A percentile compares a stretch with the other conserved stretches of the same genome.
Conservation (phyloP, 2,329 filamentous ascomycete genomes). For the Pestalotiopsis sp. region DNA sequence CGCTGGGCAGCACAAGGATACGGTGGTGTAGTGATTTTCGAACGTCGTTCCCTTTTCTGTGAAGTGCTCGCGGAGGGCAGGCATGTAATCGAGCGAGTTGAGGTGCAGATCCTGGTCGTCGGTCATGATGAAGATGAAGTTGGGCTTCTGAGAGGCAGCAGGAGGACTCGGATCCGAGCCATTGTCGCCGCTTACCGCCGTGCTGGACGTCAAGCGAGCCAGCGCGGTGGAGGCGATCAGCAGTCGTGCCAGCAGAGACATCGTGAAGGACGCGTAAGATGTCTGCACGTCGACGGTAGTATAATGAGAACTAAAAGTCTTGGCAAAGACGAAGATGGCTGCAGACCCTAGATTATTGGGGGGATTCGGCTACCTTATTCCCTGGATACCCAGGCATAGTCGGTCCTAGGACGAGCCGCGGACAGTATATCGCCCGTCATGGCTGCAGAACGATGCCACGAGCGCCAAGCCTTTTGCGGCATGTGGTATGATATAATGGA, state of each 20-base stretch:
- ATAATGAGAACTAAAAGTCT: not conserved
- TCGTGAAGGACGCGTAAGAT: slow-evolving; percentile 1
- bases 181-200: not conserved
- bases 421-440: not conserved
- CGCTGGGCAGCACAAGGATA: slow-evolving; percentile 60
- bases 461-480: not conserved
- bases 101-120: slow-evolving; percentile 65
- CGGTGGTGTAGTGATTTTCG: slow-evolving; percentile 59
- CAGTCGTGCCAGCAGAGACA: not conserved
- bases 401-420: not conserved
- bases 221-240: not conserved
- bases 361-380: not conserved
- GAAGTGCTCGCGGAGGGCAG: slow-evolving; percentile 52
- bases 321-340: slow-evolving; percentile 1
- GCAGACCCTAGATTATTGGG: not conserved
- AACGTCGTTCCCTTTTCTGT: slow-evolving; percentile 56
- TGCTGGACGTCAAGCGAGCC: not conserved
- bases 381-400: not conserved
- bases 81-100: slow-evolving; percentile 58
- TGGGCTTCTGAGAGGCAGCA: slow-evolving; percentile 33
- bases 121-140: slow-evolving; percentile 63
- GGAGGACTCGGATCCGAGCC: not conserved
- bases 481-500: slow-evolving; percentile 2
- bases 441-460: not conserved
- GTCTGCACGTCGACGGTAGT: not conserved